Base-by-base conservation (phyloP, 2,329 filamentous ascomycete genomes). In the Cordyceps cateniannulata region DNA sequence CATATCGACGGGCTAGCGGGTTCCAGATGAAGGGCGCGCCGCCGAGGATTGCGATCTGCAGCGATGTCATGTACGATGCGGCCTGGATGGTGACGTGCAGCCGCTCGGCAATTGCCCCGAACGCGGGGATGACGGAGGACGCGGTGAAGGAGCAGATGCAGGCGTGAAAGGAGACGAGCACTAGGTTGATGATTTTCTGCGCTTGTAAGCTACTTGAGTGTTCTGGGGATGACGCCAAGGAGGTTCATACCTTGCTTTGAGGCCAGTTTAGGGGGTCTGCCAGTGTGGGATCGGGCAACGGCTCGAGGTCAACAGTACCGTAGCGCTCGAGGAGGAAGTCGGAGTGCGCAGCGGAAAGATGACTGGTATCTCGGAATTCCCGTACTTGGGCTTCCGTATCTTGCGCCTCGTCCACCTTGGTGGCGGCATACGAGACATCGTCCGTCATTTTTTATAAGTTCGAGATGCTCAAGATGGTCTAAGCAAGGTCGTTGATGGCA, bases 211-310 rank as follows among this genome's bases (percentile, higher is more conserved):
- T 4, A 22, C 2, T 2, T 5, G 42, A 49, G 54, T 16, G 12
- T 6, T 16, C 3, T n/a, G 24, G 4, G 22, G 1, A 16, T 14
- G 0, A 16, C 27, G 38, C 12, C 7, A 14, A 3, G 29, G 7
- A 3, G 12, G 32, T 29, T 1, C 24, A 44, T 49, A 50, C 55
- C 22, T 59, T 59, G n/a, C 35, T 18, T 18, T 35, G 56, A 16
- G 56, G 56, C 56, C 56, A 50, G 47, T 59, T 59, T 12, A 59
- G 32, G 27, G 56, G 56, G 7, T 59, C 56, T 7, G 56, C 56
- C 14, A 22, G 47, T 7, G 56, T 59, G 47, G 54, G 54, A 57
- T 57, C 54, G 9, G 54, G 54, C 24, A 50, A 51, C 35, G 56
- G 47, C 22, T 50, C 45, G 5, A 59, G 47, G n/a, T 51, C 20